Base-by-base conservation (phyloP, 441 rosid species). In the Pelargonium australe region DNA sequence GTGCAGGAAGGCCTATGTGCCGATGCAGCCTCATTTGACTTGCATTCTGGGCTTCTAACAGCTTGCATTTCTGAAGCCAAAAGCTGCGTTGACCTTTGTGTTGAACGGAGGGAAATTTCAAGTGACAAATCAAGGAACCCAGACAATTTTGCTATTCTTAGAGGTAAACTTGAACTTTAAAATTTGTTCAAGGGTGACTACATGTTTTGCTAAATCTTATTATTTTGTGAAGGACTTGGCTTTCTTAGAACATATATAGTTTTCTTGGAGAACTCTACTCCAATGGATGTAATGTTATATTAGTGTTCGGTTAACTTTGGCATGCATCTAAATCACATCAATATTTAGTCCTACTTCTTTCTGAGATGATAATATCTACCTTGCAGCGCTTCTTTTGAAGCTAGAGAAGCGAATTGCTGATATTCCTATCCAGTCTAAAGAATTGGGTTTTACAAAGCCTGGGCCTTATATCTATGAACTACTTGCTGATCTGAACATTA, bases 11-110 rank as follows among this genome's bases (percentile, higher is more conserved):
- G 91, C 78, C 69, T 92, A 76, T 95, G 98, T 75, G 88, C 98
- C 28, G 99, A 95, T 76, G 96, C 98, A 31, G 98, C 97, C 55
- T 95, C 99, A 65, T 85, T 95, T 89, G 98, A 95, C 75, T 84
- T 95, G 80, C 84, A 91, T 75, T 80, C 96, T 70, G 90, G 76
- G 67, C 84, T 85, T 74, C 80, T 92, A 73, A 79, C 97, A 23
- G 88, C 96, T 71, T 90, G 98, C 85, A 89, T 95, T 72, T 84
- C 93, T 66, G 97, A 92, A 82, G 96, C 97, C 70, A 85, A 87
- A 80, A 85, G 76, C 72, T 95, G 97, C 81, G 77, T 86, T 73
- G 89, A 90, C 78, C 89, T 87, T 72, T 84, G 89, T 67, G 80
- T 84, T 40, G 73, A 79, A 63, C 81, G 97, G 78, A 85, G 80